Evolutionary conservation across 1,284 basidiomycete species (phyloP), one percentile per base, ranked within the genome.

Genomic region (Moniliella sp.): DNA sequence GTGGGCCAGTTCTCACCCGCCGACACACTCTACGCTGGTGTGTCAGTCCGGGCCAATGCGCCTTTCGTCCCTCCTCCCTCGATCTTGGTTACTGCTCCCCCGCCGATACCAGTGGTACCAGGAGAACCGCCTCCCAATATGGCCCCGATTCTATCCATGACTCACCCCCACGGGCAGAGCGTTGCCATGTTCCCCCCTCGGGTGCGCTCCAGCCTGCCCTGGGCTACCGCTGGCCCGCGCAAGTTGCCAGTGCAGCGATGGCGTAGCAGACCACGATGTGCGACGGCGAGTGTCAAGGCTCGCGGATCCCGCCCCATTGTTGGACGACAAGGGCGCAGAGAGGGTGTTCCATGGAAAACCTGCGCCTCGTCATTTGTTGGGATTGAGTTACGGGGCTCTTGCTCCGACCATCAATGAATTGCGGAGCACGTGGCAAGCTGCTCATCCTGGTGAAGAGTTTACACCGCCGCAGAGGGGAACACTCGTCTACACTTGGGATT

Each of bases 271-370:
- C n/a, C 37, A 38, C 8, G 45, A 46, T 11, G 34, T 51, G 11
- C 46, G 41, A 27, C 43, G 44, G 15, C 40, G 43, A 8, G 37
- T 54, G 4, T 43, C 46, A 12, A 41, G 53, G 2, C 37, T 31
- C 25, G 33, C 35, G 16, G 53, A 56, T 23, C 53, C 53, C 9
- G 30, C 44, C 2, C 47, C 53, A 1, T 34, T 56, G 29, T 25
- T 49, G 25, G 53, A 56, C 45, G 49, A 51, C 33, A 43, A 46
- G 34, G 45, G 43, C 27, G 50, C 48, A 2, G 53, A 56, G 33
- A 48, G 50, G 4, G 52, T 56, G 34, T 56, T 48, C 42, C 51
- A 54, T 32, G 53, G 51, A 25, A 32, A 41, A 14, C 43, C 48
- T 4, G 53, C 46, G 7, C 43, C 47, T 15, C 44, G 45, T 26